Conservation (phyloP, 345 rosid genomes). For the Eucalyptus tenuipes region DNA sequence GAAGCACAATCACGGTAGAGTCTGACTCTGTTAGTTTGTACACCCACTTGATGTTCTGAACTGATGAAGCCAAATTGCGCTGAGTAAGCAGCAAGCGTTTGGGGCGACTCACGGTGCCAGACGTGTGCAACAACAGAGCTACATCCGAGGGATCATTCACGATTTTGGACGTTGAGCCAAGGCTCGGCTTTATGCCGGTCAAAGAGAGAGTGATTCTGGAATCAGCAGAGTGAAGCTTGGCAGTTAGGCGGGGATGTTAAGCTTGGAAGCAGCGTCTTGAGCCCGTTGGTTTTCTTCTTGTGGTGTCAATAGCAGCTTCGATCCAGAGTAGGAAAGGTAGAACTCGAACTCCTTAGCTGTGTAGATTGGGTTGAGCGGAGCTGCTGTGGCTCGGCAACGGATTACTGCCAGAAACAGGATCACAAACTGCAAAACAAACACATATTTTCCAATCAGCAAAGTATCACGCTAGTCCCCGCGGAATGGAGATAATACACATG, state of each 20-base stretch:
- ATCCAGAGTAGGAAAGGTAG: conserved; percentile 50
- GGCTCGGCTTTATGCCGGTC: background rate
- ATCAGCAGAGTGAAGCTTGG: conserved; percentile 14
- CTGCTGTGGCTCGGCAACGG: conserved; percentile 47
- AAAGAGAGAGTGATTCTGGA: conserved; percentile 11
- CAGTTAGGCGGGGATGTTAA: conserved; percentile 22
- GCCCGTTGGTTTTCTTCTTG: conserved; percentile 25
- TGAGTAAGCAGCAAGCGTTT: conserved; percentile 59
- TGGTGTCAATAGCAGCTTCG: conserved; percentile 36
- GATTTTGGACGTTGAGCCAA: conserved; percentile 1
- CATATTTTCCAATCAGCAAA: background rate
- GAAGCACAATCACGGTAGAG: conserved; percentile 68
- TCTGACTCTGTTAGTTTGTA: conserved; percentile 58
- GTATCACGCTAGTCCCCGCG: background rate
- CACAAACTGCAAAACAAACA: conserved; percentile 34
- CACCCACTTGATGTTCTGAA: conserved; percentile 40
- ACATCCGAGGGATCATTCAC: conserved; percentile 45
- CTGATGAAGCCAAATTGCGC: conserved; percentile 36
- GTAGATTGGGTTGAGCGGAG: conserved; percentile 48
- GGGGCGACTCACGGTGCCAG: conserved; percentile 54
- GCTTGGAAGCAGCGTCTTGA: conserved; percentile 37
- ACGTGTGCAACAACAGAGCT: conserved; percentile 52
- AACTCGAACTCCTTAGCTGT: conserved; percentile 58
- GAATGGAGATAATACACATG: background rate
- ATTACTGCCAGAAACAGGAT: conserved; percentile 54